These are phyloP conservation scores for Polyplosphaeria fusca DNA, from an alignment of 495 filamentous ascomycete genomes.

Conservation along the genomic window DNA sequence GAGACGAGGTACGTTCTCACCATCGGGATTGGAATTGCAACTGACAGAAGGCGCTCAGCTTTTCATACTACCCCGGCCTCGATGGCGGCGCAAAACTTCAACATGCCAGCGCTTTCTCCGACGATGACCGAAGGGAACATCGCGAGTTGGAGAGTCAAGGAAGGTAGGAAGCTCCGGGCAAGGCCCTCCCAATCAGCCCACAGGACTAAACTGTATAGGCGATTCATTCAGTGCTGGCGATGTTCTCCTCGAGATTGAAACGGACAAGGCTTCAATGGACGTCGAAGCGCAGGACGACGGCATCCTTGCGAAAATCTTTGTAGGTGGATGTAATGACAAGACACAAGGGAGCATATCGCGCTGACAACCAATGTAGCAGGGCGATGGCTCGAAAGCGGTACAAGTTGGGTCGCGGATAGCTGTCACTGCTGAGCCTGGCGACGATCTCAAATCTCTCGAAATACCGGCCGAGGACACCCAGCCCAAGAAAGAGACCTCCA, in stretches of 20 bases:
- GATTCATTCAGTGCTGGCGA: constrained; percentile 73
- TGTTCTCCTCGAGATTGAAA: constrained; percentile 81
- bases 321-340: constrained; percentile 23
- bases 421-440: constrained; percentile 70
- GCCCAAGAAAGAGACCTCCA: constrained; percentile 35
- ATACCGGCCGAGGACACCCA: constrained; percentile 58
- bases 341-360: background rate
- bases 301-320: constrained; percentile 70
- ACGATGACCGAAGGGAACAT: constrained; percentile 89
- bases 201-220: constrained; percentile 34
- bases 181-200: background rate
- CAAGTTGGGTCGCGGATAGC: constrained; percentile 72
- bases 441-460: constrained; percentile 66
- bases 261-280: constrained; percentile 85
- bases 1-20: constrained; percentile 25
- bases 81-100: constrained; percentile 71
- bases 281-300: constrained; percentile 87
- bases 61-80: constrained; percentile 57
- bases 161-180: constrained; percentile 49
- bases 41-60: constrained; percentile 44
- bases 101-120: constrained; percentile 81
- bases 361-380: constrained; percentile 42
- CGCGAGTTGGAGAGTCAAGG: constrained; percentile 70
- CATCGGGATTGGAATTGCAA: constrained; percentile 10
- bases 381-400: constrained; percentile 66